Base-by-base conservation (phyloP, 352 stramenopile species). In the Phytophthora podocarpi region DNA sequence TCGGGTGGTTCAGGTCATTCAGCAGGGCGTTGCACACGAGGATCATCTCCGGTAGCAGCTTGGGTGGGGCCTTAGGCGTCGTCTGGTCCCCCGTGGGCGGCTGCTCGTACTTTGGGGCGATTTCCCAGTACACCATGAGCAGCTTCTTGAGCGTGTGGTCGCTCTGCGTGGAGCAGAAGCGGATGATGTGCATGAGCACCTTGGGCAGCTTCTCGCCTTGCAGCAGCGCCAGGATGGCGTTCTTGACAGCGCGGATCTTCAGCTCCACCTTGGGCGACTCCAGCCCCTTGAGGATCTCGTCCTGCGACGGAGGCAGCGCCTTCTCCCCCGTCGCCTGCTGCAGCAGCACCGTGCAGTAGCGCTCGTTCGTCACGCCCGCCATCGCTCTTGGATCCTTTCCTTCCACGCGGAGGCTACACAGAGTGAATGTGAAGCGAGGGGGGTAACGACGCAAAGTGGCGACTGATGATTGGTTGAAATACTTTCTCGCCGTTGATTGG, bases 171-270 rank as follows among this genome's bases (percentile, higher is more conserved):
- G 98, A 98, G 80, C 97, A 99, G 76, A 99, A 99, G 48, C 95
- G 96, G 70, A 99, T 99, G 50, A 99, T 98, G 76, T 98, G 97
- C 98, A 99, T 99, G 27, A 99, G 83, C 73, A 99, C 95, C 64
- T 97, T 95, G 16, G 97, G 96, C 83, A 99, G 96, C 59, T 98
- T 92, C 73, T 99, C 97, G 55, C 97, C 98, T n/a, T 98, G 96
- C 15, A 99, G 89, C 70, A 99, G 85, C 31, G 97, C 91, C 69
- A 99, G 90, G 57, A 99, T 99, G 50, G 97, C 97, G 53, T 87
- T 93, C 82, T 99, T 99, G n/a, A 99, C 84, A 34, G 96, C 97
- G 59, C 93, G 91, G 64, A 98, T 91, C 80, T 99, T 99, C 63
- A 98, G 87, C 82, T 98, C 81, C 36, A 97, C 82, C 59, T 94